Evolutionary conservation across 2,329 filamentous ascomycete genomes (phyloP).

Genomic region (Cercospora beticola): DNA sequence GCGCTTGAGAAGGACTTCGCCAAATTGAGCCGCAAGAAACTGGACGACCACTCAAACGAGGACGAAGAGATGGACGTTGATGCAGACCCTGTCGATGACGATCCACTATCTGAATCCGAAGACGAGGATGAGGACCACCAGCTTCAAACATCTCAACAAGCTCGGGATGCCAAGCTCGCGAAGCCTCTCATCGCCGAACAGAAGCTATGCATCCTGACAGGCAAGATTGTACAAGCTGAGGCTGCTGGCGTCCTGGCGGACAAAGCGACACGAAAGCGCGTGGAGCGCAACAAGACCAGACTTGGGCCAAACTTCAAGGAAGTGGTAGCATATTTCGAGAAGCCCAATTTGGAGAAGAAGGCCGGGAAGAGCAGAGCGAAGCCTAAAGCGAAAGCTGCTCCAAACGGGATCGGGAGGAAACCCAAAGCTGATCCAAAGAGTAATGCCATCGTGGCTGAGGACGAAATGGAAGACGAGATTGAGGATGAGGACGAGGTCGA

Average conservation of each 20-base stretch:
- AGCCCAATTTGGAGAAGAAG: constrained; percentile 50
- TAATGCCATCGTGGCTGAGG: constrained; percentile 45
- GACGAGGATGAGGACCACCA: constrained; percentile 42
- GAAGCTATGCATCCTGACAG: constrained; percentile 78
- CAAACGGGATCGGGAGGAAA: constrained; percentile 46
- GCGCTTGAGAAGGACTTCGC: constrained; percentile 74
- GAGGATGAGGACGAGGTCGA: constrained; percentile 45
- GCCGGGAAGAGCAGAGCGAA: constrained; percentile 49
- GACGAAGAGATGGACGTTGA: constrained; percentile 55
- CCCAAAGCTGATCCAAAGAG: constrained; percentile 42
- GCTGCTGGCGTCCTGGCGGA: constrained; percentile 72
- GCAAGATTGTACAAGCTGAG: constrained; percentile 79
- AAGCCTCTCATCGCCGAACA: constrained; percentile 74
- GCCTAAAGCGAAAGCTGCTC: constrained; percentile 34
- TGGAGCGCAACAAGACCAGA: constrained; percentile 75
- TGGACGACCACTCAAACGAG: constrained; percentile 41
- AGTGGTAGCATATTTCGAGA: constrained; percentile 74
- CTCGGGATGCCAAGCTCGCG: constrained; percentile 57
- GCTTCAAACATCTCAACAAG: constrained; percentile 55
- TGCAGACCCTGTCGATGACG: constrained; percentile 33
- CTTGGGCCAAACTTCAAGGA: constrained; percentile 85
- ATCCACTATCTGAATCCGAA: constrained; percentile 39
- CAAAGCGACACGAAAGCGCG: constrained; percentile 64
- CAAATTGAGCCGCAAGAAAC: constrained; percentile 51
- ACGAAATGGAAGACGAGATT: constrained; percentile 42